phyloP scores from a whole-genome alignment of 306 rosid species.

The Oemleria cerasiformis region DNA sequence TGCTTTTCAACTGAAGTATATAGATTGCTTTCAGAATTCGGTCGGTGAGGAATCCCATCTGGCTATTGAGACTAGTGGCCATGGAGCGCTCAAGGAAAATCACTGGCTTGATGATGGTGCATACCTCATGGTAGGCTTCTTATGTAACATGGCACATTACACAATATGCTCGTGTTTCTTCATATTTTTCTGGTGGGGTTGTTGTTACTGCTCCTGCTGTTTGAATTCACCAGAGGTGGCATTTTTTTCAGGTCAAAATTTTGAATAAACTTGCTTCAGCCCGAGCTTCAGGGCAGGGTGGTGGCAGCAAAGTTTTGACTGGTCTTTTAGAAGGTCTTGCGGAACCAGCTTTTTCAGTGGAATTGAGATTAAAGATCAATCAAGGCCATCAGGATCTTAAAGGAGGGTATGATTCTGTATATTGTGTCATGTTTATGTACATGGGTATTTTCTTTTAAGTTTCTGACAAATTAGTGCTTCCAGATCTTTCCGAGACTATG shows the following conservation, averaged over 20 bases:
- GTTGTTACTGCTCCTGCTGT: conserved; percentile 6
- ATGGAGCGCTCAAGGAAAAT: conserved; percentile 98
- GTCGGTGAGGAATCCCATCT: conserved; percentile 86
- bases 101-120: conserved; percentile 99
- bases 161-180: neutral
- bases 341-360: conserved; percentile 73
- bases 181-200: neutral
- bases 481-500: conserved; percentile 89
- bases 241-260: conserved; percentile 71
- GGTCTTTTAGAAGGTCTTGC: conserved; percentile 68
- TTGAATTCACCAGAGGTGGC: neutral
- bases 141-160: neutral
- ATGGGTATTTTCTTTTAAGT: conserved; percentile 25
- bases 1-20: conserved; percentile 25
- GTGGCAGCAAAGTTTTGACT: conserved; percentile 88
- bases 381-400: conserved; percentile 82
- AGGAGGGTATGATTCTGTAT: conserved; percentile 59
- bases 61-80: conserved; percentile 99
- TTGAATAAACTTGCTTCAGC: conserved; percentile 89
- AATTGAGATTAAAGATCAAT: conserved; percentile 80
- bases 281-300: conserved; percentile 65
- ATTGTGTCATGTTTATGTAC: neutral
- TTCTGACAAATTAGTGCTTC: conserved; percentile 30
- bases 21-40: conserved; percentile 60
- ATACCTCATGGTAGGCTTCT: conserved; percentile 77